Base-by-base conservation (phyloP, 441 rosid species). In the Erodium trifolium region DNA sequence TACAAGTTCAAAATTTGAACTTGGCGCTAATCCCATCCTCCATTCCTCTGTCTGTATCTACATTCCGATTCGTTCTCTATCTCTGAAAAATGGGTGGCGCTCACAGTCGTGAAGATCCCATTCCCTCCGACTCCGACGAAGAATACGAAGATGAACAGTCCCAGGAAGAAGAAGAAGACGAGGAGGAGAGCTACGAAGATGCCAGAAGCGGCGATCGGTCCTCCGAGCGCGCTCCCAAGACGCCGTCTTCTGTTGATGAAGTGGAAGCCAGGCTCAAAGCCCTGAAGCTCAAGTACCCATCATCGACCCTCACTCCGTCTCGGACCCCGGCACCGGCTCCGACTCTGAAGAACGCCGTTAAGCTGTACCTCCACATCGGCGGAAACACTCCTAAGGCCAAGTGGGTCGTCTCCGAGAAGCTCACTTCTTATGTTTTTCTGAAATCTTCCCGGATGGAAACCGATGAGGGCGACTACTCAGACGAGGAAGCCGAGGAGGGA, bases 31-130 rank as follows among this genome's bases (percentile, higher is more conserved):
- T 67, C 78, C 17, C 72, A 4, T 53, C 16, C 17, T 7, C 66
- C 49, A 11, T 71, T 12, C 63, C 60, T 4, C 65, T 60, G 41
- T 8, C 57, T 18, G 34, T 2, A 63, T 53, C 43, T 55, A 7
- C 23, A 55, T 14, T 39, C 35, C 27, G 27, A 3, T 7, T 10
- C 31, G 47, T 68, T 45, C 72, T 72, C 5, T 9, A 7, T 60
- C 67, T 27, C 69, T 66, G 1, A 11, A 37, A 51, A 43, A 88
- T 94, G 98, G 98, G 98, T 63, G 88, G 74, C 14, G 31, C 86
- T 63, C 92, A 92, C 49, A 94, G 98, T 80, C 94, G 86, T 37
- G 90, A 87, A 67, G 92, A 94, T 70, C 83, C 89, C 12, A 89
- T 87, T 55, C 75, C 88, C 67, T 83, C 90, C 10, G 92, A 88